phyloP scores from a whole-genome alignment of 164 flowering plant species.

The Magnolia sinica region DNA sequence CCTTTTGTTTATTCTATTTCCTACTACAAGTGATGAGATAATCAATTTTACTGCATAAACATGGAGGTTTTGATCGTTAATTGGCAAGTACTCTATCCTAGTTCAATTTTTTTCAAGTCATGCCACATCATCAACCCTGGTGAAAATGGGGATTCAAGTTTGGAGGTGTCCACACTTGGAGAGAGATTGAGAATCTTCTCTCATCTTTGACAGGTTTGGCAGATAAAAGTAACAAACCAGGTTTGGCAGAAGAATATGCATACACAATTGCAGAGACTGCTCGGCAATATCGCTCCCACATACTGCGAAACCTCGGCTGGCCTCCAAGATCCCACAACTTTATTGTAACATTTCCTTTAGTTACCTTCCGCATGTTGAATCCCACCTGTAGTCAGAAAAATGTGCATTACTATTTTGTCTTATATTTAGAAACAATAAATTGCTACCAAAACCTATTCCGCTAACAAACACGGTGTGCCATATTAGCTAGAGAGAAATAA shows the following conservation, averaged over 20 bases:
- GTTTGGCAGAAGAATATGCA: slow-evolving; percentile 11
- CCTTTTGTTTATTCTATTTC: no score
- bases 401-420: not conserved
- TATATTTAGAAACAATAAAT: not conserved
- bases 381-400: slow-evolving; percentile 59
- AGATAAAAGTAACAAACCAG: not conserved
- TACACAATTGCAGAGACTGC: slow-evolving; percentile 94
- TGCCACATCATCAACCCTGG: no score
- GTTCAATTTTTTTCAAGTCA: no score
- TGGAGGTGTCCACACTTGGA: no score
- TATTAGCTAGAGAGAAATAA: not conserved
- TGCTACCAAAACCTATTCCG: not conserved
- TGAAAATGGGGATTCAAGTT: no score
- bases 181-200: no score
- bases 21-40: no score
- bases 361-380: slow-evolving; percentile 94
- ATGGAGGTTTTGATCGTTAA: no score
- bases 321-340: slow-evolving; percentile 99
- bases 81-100: no score
- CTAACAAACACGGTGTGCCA: not conserved
- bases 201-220: no score
- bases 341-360: slow-evolving; percentile 90
- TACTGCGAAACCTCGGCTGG: slow-evolving; percentile 94
- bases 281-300: slow-evolving; percentile 99
- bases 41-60: no score